Percentiles rank a stretch among this genome's conserved stretches.
phyloP scores from a whole-genome alignment of 768 basidiomycete species.

The Boletellus sp. region DNA sequence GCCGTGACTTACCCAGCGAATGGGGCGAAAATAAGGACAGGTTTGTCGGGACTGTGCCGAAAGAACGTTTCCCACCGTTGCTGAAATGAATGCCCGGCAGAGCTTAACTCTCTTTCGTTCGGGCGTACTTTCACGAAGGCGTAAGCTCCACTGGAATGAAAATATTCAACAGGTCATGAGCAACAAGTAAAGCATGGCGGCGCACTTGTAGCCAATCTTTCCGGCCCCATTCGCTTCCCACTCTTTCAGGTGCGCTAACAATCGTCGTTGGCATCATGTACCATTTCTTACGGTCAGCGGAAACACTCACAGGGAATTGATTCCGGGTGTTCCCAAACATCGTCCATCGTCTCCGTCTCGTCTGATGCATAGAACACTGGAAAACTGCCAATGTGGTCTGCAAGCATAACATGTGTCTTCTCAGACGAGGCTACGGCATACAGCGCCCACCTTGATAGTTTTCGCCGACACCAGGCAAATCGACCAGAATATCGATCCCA shows the following conservation, averaged over 20 bases:
- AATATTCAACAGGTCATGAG: neutral
- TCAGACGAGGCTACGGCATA: neutral
- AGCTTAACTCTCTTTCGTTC: constrained; percentile 12
- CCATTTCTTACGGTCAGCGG: neutral
- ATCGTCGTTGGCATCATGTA: neutral
- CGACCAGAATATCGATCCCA: neutral
- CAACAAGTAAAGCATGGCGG: neutral
- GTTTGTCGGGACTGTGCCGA: constrained; percentile 17
- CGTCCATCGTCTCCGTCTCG: neutral
- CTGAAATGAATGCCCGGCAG: constrained; percentile 21
- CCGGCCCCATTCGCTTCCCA: constrained; percentile 40
- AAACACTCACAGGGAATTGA: neutral
- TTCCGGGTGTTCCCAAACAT: neutral
- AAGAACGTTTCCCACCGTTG: constrained; percentile 20
- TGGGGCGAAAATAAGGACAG: constrained; percentile 34
- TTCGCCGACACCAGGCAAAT: neutral
- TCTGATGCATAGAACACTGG: neutral
- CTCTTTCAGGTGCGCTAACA: constrained; percentile 27
- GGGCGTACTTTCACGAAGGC: constrained; percentile 25
- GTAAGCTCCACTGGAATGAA: constrained; percentile 11
- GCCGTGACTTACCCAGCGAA: constrained; percentile 35
- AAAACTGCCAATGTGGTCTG: neutral
- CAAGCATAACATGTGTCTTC: neutral
- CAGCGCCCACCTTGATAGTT: neutral
- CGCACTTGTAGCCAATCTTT: constrained; percentile 52